Conservation (phyloP, 495 filamentous ascomycete species). For the Elasticomyces elasticus region DNA sequence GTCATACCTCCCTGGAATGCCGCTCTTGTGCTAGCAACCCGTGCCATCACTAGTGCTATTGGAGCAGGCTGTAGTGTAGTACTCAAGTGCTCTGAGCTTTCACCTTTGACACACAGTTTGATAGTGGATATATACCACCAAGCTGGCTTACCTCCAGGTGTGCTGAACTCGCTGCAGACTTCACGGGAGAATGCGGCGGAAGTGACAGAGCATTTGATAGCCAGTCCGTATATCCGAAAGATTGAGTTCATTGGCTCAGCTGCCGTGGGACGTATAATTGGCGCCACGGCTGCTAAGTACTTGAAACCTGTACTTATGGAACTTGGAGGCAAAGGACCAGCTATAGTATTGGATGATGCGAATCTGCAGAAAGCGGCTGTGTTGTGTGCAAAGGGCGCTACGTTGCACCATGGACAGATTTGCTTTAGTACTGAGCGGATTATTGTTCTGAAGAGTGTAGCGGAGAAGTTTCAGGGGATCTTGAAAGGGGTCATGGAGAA, state of each 20-base stretch:
- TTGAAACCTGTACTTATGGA: slow-evolving; percentile 31
- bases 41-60: slow-evolving; percentile 23
- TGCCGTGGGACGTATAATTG: slow-evolving; percentile 27
- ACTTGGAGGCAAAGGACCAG: slow-evolving; percentile 28
- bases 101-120: slow-evolving; percentile 23
- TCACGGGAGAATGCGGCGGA: slow-evolving; percentile 23
- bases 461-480: slow-evolving; percentile 17
- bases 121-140: slow-evolving; percentile 24
- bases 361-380: slow-evolving; percentile 25
- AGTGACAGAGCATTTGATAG: slow-evolving; percentile 26
- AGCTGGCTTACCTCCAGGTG: slow-evolving; percentile 26
- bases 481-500: slow-evolving; percentile 14
- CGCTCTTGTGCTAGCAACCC: slow-evolving; percentile 25
- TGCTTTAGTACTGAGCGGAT: slow-evolving; percentile 32
- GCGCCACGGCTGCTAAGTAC: slow-evolving; percentile 25
- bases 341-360: slow-evolving; percentile 31
- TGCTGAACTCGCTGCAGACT: slow-evolving; percentile 24
- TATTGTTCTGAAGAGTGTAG: slow-evolving; percentile 21
- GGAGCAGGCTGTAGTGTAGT: slow-evolving; percentile 31
- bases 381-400: slow-evolving; percentile 25
- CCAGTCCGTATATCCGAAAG: slow-evolving; percentile 26
- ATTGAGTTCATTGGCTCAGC: slow-evolving; percentile 31
- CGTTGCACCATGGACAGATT: slow-evolving; percentile 32
- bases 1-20: slow-evolving; percentile 30
- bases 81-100: slow-evolving; percentile 27